These are phyloP conservation scores for Candolleomyces aberdarensis DNA, from an alignment of 768 basidiomycete species.

Conservation along the genomic window DNA sequence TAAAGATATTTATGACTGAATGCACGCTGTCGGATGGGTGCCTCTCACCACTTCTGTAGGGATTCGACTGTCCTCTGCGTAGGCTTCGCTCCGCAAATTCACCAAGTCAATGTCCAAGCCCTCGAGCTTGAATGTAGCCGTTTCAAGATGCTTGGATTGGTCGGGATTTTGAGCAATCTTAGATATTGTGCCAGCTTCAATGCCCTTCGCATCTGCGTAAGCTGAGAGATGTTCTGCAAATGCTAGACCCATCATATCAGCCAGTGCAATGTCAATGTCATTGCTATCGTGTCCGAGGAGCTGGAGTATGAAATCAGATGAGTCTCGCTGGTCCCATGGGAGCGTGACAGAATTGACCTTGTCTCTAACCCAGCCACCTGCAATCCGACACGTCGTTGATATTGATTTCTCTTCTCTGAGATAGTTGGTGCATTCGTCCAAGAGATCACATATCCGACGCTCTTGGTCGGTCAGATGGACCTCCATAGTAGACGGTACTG, in stretches of 20 bases:
- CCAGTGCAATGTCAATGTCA: slow-evolving; percentile 92
- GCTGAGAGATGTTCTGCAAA: slow-evolving; percentile 80
- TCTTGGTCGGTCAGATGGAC: slow-evolving; percentile 69
- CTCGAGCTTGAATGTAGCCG: slow-evolving; percentile 79
- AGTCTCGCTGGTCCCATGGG: background rate
- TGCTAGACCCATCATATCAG: slow-evolving; percentile 82
- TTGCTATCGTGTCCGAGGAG: slow-evolving; percentile 77
- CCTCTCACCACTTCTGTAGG: slow-evolving; percentile 77
- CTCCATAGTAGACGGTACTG: slow-evolving; percentile 25
- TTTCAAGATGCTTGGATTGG: slow-evolving; percentile 97
- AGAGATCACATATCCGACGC: slow-evolving; percentile 64
- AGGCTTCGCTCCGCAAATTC: slow-evolving; percentile 90
- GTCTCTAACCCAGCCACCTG: slow-evolving; percentile 98
- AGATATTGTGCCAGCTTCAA: slow-evolving; percentile 59
- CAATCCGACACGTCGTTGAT: slow-evolving; percentile 77
- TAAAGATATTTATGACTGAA: background rate
- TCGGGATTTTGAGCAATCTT: slow-evolving; percentile 94
- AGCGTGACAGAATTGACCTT: slow-evolving; percentile 56
- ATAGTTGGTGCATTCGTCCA: slow-evolving; percentile 71
- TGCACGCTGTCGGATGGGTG: background rate
- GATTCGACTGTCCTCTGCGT: slow-evolving; percentile 83
- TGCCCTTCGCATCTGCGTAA: slow-evolving; percentile 51
- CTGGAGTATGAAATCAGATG: slow-evolving; percentile 35
- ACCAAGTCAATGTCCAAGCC: slow-evolving; percentile 90
- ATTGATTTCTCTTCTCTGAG: slow-evolving; percentile 51